These are phyloP conservation scores for Sporothrix variecibatus DNA, from an alignment of 2,329 filamentous ascomycete genomes.

Conservation along the genomic window DNA sequence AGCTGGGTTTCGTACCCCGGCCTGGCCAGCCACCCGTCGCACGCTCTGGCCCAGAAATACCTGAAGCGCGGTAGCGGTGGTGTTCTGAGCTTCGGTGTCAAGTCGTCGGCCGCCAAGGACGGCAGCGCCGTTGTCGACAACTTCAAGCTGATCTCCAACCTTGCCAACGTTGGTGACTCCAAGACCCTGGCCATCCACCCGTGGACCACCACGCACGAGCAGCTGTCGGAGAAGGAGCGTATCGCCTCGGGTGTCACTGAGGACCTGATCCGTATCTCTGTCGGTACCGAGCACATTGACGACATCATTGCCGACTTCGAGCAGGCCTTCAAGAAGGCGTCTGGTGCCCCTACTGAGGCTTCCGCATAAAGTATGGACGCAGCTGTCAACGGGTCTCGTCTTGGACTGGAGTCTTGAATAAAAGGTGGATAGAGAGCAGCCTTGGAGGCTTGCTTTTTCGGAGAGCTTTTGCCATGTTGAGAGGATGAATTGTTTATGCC, in stretches of 20 bases:
- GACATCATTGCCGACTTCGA: constrained; percentile 96
- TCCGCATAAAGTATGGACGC: constrained; percentile 27
- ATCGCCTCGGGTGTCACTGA: constrained; percentile 78
- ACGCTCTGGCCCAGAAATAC: constrained; percentile 83
- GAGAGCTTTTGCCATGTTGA: not conserved
- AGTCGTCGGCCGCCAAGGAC: constrained; percentile 73
- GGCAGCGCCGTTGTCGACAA: constrained; percentile 88
- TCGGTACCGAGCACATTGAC: constrained; percentile 94
- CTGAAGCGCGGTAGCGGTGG: constrained; percentile 82
- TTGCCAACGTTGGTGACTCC: constrained; percentile 93
- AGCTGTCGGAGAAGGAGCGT: constrained; percentile 82
- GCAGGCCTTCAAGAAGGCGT: constrained; percentile 74
- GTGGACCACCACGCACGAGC: constrained; percentile 93
- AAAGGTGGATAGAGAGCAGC: not conserved
- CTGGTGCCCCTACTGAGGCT: constrained; percentile 45
- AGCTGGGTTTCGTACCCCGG: constrained; percentile 95
- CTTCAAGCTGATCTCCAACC: constrained; percentile 92
- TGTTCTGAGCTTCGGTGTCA: constrained; percentile 90
- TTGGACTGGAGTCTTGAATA: not conserved
- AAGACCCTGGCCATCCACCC: constrained; percentile 96
- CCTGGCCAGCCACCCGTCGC: constrained; percentile 76
- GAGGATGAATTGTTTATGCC: not conserved
- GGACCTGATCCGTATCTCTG: constrained; percentile 91
- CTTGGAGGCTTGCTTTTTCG: not conserved
- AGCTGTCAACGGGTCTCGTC: not conserved